Percentiles rank a stretch among this genome's conserved stretches.
Evolutionary conservation across 2,329 filamentous ascomycete genomes (phyloP).

Genomic region (Talaromyces rugulosus): DNA sequence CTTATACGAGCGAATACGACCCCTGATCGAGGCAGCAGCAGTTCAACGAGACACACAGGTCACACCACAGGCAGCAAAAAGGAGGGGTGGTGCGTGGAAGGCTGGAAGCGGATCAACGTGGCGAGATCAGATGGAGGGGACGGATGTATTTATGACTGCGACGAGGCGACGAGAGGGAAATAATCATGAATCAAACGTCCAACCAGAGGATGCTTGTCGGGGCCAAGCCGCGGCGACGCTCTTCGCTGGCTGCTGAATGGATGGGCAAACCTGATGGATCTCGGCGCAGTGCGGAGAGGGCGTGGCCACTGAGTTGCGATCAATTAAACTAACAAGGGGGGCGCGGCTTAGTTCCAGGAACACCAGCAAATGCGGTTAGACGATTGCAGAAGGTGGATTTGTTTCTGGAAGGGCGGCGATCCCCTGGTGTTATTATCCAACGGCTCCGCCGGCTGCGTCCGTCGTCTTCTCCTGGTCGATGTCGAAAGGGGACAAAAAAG

Average conservation of each 20-base stretch:
- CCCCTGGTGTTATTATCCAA: neutral
- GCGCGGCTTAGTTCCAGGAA: slow-evolving; percentile 1
- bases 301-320: neutral
- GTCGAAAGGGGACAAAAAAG: neutral
- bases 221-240: neutral
- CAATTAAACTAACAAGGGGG: neutral
- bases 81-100: neutral
- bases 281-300: neutral
- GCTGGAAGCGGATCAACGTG: neutral
- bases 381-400: neutral
- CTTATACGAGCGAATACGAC: neutral
- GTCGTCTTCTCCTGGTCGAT: neutral
- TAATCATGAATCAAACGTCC: neutral
- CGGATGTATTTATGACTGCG: neutral
- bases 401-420: neutral
- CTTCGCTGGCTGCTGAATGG: neutral
- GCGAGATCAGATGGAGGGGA: neutral
- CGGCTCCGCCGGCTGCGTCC: neutral
- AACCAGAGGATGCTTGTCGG: neutral
- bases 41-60: neutral
- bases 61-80: neutral
- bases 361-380: slow-evolving; percentile 1
- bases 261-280: neutral
- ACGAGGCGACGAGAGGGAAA: neutral
- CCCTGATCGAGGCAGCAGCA: neutral